phyloP scores from a whole-genome alignment of 129 eudicot species.

The Flaveria robusta region DNA sequence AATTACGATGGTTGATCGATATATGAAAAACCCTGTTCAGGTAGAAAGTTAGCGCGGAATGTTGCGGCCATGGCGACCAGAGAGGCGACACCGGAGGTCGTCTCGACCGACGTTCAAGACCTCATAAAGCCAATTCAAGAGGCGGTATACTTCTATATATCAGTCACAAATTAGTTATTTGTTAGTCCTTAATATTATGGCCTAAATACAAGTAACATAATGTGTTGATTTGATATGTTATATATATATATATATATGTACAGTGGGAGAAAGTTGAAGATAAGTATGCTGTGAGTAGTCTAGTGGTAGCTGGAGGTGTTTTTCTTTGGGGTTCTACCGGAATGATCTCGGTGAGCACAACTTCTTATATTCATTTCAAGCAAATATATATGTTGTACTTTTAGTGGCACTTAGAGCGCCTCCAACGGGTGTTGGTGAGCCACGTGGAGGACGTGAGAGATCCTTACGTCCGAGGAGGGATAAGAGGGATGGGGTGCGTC shows the following conservation, averaged over 20 bases:
- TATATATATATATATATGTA: too few relatives aligned
- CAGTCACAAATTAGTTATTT: background rate
- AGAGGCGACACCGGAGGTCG: conserved; percentile 61
- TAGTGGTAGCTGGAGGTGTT: conserved; percentile 68
- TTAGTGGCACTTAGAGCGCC: background rate
- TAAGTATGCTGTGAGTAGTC: conserved; percentile 87
- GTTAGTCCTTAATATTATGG: too few relatives aligned
- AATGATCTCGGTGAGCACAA: conserved; percentile 61
- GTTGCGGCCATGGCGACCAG: conserved; percentile 85
- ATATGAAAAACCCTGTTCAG: conserved; percentile 35
- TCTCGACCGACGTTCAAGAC: conserved; percentile 58
- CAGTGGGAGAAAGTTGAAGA: conserved; percentile 98
- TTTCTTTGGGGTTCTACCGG: conserved; percentile 76
- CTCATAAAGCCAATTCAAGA: conserved; percentile 69
- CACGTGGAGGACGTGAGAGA: too few relatives aligned
- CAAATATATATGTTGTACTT: background rate
- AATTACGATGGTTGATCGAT: background rate
- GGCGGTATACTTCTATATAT: conserved; percentile 42
- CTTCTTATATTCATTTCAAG: background rate
- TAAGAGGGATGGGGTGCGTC: too few relatives aligned
- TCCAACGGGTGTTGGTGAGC: too few relatives aligned
- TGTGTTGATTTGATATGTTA: background rate
- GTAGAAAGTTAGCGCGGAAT: conserved; percentile 73
- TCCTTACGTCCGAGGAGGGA: too few relatives aligned
- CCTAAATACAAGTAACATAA: background rate